A percentile compares a stretch with the other conserved stretches of the same genome.
phyloP scores from a whole-genome alignment of 768 basidiomycete genomes.

The Gymnopilus dilepis region DNA sequence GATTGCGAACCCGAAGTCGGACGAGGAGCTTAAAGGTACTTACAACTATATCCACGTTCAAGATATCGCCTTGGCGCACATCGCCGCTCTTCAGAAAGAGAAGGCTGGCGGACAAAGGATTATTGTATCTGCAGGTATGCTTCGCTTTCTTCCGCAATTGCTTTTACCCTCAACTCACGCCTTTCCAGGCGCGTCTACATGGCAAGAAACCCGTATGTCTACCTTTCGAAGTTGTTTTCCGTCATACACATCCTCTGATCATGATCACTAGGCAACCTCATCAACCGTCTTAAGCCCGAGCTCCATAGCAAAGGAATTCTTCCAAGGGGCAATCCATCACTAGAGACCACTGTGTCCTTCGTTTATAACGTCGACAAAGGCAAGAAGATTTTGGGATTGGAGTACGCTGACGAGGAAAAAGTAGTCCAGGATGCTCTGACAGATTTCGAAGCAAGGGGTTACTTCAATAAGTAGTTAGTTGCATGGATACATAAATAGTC shows the following conservation, averaged over 20 bases:
- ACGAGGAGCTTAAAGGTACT: slow-evolving; percentile 15
- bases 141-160: no score
- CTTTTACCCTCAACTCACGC: neutral
- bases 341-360: neutral
- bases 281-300: slow-evolving; percentile 5
- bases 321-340: slow-evolving; percentile 6
- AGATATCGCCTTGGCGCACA: slow-evolving; percentile 59
- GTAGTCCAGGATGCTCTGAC: neutral
- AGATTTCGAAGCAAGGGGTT: slow-evolving; percentile 9
- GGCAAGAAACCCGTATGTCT: slow-evolving; percentile 1
- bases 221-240: neutral
- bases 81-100: slow-evolving; percentile 49
- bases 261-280: neutral
- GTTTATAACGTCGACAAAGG: slow-evolving; percentile 6
- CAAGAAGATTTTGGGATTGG: slow-evolving; percentile 5
- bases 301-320: slow-evolving; percentile 6
- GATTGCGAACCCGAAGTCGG: slow-evolving; percentile 21
- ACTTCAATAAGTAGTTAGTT: neutral
- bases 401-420: neutral
- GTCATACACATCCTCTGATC: neutral
- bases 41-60: slow-evolving; percentile 50
- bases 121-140: slow-evolving; percentile 40
- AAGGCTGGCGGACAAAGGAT: slow-evolving; percentile 60
- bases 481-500: neutral
- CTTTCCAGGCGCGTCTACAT: neutral